A percentile compares a stretch with the other conserved stretches of the same genome.
phyloP scores from a whole-genome alignment of 805 yeast species.

The Metschnikowia corniflorae region DNA sequence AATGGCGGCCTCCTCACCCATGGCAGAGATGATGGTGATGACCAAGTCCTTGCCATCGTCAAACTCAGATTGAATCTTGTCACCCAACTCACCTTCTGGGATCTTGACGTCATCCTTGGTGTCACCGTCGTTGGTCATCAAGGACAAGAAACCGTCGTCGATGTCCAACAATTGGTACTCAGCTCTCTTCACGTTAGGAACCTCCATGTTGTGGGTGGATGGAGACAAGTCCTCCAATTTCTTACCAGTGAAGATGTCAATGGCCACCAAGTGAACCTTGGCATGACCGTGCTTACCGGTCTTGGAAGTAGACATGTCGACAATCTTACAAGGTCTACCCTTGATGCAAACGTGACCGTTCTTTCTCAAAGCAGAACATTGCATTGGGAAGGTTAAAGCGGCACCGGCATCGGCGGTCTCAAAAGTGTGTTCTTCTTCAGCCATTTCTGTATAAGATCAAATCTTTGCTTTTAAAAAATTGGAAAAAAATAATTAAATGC shows the following conservation, averaged over 20 bases:
- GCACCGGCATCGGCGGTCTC: conserved; percentile 99
- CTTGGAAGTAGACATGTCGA: conserved; percentile 99
- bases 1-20: conserved; percentile 99
- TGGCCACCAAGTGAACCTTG: conserved; percentile 98
- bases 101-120: conserved; percentile 98
- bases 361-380: conserved; percentile 99
- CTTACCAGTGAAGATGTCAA: conserved; percentile 98
- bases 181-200: conserved; percentile 93
- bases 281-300: conserved; percentile 99
- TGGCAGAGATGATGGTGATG: conserved; percentile 95
- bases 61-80: conserved; percentile 83
- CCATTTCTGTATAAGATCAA: too few relatives aligned
- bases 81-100: conserved; percentile 98
- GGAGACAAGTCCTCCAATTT: conserved; percentile 99
- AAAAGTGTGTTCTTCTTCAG: conserved; percentile 96
- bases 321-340: conserved; percentile 99
- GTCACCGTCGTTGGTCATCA: conserved; percentile 96
- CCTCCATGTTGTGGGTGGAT: conserved; percentile 99
- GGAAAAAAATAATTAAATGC: too few relatives aligned
- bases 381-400: conserved; percentile 97
- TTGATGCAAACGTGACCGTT: conserved; percentile 98
- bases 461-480: too few relatives aligned
- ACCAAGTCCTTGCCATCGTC: conserved; percentile 97
- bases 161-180: conserved; percentile 97
- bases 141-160: conserved; percentile 95